A percentile compares a stretch with the other conserved stretches of the same genome.
Evolutionary conservation across 352 stramenopile species (phyloP).

Genomic region (Phytophthora fragariaefolia): DNA sequence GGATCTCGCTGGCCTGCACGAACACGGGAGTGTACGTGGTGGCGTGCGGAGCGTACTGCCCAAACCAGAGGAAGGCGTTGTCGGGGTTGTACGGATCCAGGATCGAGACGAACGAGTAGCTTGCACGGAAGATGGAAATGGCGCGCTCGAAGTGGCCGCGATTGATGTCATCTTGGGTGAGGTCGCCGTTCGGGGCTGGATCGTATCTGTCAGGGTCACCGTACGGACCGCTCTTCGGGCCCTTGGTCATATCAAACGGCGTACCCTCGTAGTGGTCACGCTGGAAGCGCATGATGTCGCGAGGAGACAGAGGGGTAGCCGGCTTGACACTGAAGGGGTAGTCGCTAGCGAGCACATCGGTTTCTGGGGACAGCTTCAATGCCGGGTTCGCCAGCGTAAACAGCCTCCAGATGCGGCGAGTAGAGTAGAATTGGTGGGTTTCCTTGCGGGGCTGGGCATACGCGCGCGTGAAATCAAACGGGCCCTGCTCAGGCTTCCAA

Average conservation of each 20-base stretch:
- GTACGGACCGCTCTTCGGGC: constrained; percentile 85
- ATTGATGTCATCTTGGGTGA: constrained; percentile 57
- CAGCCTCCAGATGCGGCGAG: constrained; percentile 91
- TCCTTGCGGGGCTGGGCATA: constrained; percentile 81
- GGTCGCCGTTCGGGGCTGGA: constrained; percentile 45
- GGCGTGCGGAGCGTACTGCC: constrained; percentile 90
- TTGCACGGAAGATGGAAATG: constrained; percentile 94
- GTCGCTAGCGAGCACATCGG: constrained; percentile 76
- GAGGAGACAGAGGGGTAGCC: constrained; percentile 55
- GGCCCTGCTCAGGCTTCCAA: constrained; percentile 62
- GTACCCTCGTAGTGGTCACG: constrained; percentile 95
- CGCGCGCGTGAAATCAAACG: constrained; percentile 91
- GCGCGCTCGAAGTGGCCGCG: constrained; percentile 87
- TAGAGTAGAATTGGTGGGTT: constrained; percentile 83
- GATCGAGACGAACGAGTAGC: constrained; percentile 89
- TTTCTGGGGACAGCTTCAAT: constrained; percentile 72
- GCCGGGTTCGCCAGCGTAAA: constrained; percentile 82
- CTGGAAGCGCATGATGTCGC: constrained; percentile 92
- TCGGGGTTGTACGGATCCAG: constrained; percentile 63
- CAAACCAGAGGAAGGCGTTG: constrained; percentile 85
- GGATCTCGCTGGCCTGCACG: constrained; percentile 59
- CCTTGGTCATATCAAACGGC: constrained; percentile 88
- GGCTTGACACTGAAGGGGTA: constrained; percentile 90
- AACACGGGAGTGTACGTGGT: constrained; percentile 93
- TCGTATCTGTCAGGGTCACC: constrained; percentile 93